These are phyloP conservation scores for Gillenia trifoliata DNA, from an alignment of 306 rosid genomes.

Conservation along the genomic window DNA sequence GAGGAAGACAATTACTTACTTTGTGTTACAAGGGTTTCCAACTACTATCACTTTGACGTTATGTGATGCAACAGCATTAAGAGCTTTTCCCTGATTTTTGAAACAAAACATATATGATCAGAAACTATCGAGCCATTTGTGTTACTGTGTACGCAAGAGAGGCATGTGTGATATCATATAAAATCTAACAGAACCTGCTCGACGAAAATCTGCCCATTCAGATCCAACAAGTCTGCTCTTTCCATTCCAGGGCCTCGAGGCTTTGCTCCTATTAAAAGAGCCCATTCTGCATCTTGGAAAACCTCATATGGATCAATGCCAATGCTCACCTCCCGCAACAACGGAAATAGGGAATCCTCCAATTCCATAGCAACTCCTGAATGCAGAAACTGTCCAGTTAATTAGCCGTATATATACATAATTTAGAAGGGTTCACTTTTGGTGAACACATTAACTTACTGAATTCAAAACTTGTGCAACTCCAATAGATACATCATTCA, in stretches of 20 bases:
- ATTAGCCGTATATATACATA: neutral
- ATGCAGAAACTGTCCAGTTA: neutral
- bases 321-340: slow-evolving; percentile 82
- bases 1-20: slow-evolving; percentile 41
- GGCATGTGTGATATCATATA: neutral
- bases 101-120: neutral
- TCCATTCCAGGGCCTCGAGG: slow-evolving; percentile 99
- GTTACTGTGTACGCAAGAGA: neutral
- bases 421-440: neutral
- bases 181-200: slow-evolving; percentile 54
- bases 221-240: slow-evolving; percentile 79
- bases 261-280: slow-evolving; percentile 89
- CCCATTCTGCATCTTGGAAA: slow-evolving; percentile 96
- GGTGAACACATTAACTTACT: neutral
- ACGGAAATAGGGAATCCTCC: slow-evolving; percentile 91
- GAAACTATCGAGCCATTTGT: slow-evolving; percentile 8
- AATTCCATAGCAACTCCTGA: slow-evolving; percentile 99
- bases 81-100: slow-evolving; percentile 67
- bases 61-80: slow-evolving; percentile 79
- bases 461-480: slow-evolving; percentile 2
- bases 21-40: slow-evolving; percentile 97
- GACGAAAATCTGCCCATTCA: slow-evolving; percentile 83
- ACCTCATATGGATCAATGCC: slow-evolving; percentile 89
- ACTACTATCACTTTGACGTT: slow-evolving; percentile 90
- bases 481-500: neutral